A percentile compares a stretch with the other conserved stretches of the same genome.
These are phyloP conservation scores for Tulasnella sp. DNA, from an alignment of 768 basidiomycete genomes.

Conservation along the genomic window DNA sequence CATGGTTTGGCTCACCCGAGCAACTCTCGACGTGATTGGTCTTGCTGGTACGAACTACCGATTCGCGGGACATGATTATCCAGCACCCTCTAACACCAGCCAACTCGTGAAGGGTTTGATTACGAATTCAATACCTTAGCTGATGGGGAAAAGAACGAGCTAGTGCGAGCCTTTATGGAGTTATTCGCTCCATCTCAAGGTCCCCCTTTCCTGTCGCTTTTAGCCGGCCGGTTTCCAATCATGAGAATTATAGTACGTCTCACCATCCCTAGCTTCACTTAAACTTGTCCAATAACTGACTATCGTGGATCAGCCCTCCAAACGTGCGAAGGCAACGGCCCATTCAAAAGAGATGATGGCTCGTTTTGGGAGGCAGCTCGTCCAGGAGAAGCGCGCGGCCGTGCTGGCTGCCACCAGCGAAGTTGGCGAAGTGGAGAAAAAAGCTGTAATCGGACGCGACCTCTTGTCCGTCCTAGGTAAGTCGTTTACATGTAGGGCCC, in stretches of 20 bases:
- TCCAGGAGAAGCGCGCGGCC: conserved; percentile 31
- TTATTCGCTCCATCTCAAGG: conserved; percentile 24
- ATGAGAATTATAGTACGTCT: not conserved
- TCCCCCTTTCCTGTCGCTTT: not conserved
- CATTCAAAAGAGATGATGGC: conserved; percentile 10
- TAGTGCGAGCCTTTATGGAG: conserved; percentile 29
- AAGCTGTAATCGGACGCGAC: conserved; percentile 30
- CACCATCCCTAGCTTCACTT: not conserved
- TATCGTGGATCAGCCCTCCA: not conserved
- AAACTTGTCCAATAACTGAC: not conserved
- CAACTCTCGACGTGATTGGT: conserved; percentile 27
- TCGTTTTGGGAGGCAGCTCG: conserved; percentile 25
- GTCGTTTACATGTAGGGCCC: conserved; percentile 12
- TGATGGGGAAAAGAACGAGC: conserved; percentile 29
- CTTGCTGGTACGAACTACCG: conserved; percentile 21
- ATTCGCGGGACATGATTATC: not conserved
- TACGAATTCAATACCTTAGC: conserved; percentile 33
- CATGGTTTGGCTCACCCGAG: conserved; percentile 14
- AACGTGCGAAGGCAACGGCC: not conserved
- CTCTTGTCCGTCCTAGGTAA: conserved; percentile 31
- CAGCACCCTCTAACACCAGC: not conserved
- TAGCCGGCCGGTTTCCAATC: not conserved
- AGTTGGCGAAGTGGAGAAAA: conserved; percentile 27
- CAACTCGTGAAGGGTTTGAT: conserved; percentile 26
- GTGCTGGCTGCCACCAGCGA: conserved; percentile 21